Base-by-base conservation (phyloP, 2,329 filamentous ascomycete genomes). In the Aspergillus sp. region DNA sequence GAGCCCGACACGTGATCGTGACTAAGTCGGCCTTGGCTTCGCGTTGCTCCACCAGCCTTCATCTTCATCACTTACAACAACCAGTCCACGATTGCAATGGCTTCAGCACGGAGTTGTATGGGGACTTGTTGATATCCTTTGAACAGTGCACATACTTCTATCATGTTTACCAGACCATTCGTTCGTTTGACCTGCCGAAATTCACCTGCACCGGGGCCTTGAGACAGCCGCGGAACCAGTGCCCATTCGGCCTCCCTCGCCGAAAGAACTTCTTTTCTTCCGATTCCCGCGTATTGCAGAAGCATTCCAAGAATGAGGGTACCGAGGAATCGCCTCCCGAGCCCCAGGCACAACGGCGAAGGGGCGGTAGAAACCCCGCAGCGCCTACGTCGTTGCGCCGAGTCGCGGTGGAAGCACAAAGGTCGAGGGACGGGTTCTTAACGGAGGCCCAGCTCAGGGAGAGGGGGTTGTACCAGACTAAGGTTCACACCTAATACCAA, bases 371-470 rank as follows among this genome's bases (percentile, higher is more conserved):
- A 40, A 63, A 64, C 15, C 64, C 71, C 3, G 66, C 69, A 15
- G 64, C 75, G 27, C 82, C 86, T 44, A 82, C 80, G 40, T 91
- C 85, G 2, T 67, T 95, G 19, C 78, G 89, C 34, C 75, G 86
- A 37, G 86, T 93, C 8, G 86, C 88, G 19, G 82, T 86, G 12
- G 86, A 91, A 48, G 86, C 88, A 12, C 86, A 94, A 61, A 66
- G 62, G 44, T 74, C 65, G 37, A 69, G 64, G 44, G 66, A 68
- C 47, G 66, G 66, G 1, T 64, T 74, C 42, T 60, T 78, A 41
- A 47, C 58, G 32, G 68, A 67, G 47, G 60, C 66, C 27, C 48
- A 53, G 30, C 46, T 58, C 8, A 47, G 45, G 31, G 57, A 61
- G 40, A 51, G 57, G 32, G 55, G 54, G 14, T 39, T 57, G 27